A percentile compares a stretch with the other conserved stretches of the same genome.
Evolutionary conservation across 106 monocot species (phyloP).

Genomic region (Amphibolis antarctica): DNA sequence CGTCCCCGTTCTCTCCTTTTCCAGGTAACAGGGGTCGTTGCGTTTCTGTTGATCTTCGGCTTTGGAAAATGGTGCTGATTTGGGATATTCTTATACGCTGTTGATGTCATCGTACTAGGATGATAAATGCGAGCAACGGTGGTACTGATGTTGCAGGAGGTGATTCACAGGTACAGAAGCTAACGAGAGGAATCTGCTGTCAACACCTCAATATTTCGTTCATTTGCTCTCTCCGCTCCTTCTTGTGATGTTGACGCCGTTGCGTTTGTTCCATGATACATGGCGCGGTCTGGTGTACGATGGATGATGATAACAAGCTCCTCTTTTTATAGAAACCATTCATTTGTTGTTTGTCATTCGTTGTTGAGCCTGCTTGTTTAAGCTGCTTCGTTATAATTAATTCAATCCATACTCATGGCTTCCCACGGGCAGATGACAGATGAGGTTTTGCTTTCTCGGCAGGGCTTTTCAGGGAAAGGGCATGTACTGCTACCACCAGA

Average conservation of each 20-base stretch:
- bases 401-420: neutral
- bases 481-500: neutral
- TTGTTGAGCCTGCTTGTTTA: neutral
- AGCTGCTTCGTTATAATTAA: neutral
- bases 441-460: neutral
- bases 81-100: neutral
- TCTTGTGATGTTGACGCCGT: neutral
- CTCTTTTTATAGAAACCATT: too few species aligned
- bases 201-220: neutral
- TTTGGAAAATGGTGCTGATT: neutral
- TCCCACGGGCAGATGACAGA: too few species aligned
- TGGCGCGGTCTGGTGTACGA: too few species aligned
- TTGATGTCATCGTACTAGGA: slow-evolving; percentile 1
- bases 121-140: slow-evolving; percentile 1
- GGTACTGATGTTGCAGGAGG: neutral
- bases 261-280: too few species aligned
- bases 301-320: too few species aligned
- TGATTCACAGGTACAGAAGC: slow-evolving; percentile 3
- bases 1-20: slow-evolving; percentile 1
- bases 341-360: neutral
- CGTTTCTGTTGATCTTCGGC: neutral
- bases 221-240: neutral
- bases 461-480: slow-evolving; percentile 4
- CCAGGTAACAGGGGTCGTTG: slow-evolving; percentile 5
- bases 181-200: neutral